Evolutionary conservation across 306 rosid species (phyloP).

Genomic region (Castanea mollissima): DNA sequence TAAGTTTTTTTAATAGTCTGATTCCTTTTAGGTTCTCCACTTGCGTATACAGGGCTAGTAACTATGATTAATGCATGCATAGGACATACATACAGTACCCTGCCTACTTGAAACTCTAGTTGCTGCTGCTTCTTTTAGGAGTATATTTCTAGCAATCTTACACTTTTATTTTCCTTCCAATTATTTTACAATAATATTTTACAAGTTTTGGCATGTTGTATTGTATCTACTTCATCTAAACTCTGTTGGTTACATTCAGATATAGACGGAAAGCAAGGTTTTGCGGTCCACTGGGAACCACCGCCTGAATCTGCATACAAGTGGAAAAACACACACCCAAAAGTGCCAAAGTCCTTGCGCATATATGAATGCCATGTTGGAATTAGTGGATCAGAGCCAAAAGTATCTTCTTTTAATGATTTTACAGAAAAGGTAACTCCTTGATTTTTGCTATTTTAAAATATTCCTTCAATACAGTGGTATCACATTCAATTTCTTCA

Average conservation of each 20-base stretch:
- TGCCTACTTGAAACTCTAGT: background rate
- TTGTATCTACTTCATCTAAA: conserved; percentile 12
- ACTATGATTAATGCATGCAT: conserved; percentile 2
- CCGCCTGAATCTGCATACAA: conserved; percentile 76
- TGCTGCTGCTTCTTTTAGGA: background rate
- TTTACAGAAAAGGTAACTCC: conserved; percentile 60
- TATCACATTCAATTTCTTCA: conserved; percentile 9
- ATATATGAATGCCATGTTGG: conserved; percentile 97
- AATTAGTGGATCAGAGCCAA: conserved; percentile 89
- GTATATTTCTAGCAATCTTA: conserved; percentile 4
- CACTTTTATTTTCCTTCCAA: background rate
- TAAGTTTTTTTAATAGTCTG: background rate
- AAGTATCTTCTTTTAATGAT: conserved; percentile 73
- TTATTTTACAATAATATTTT: background rate
- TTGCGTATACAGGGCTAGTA: background rate
- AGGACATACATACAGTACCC: background rate
- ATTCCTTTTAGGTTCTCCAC: conserved; percentile 1
- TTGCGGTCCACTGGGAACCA: conserved; percentile 97
- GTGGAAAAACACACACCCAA: conserved; percentile 69
- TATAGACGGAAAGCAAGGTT: conserved; percentile 71
- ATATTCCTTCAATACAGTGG: conserved; percentile 11
- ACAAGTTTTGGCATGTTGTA: conserved; percentile 1
- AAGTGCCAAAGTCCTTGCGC: conserved; percentile 66
- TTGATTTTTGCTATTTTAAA: background rate
- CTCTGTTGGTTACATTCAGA: conserved; percentile 37